Evolutionary conservation across 306 rosid genomes (phyloP).

Genomic region (Ormosia emarginata): DNA sequence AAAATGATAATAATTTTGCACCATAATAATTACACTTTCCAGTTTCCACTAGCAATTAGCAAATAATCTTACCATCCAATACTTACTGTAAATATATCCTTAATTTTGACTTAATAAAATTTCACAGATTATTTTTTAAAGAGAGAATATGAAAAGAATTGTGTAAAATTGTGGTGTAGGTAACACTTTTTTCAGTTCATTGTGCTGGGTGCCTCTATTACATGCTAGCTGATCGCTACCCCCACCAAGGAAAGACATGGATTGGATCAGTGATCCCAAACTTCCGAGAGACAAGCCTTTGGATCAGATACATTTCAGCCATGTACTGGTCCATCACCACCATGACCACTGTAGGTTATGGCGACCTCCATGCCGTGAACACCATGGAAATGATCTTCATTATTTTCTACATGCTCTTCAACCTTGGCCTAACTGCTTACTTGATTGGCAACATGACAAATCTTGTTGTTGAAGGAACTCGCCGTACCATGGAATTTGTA

Average conservation of each 20-base stretch:
- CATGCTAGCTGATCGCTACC: conserved; percentile 69
- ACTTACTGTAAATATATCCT: not conserved
- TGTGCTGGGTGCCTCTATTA: conserved; percentile 89
- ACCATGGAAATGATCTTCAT: conserved; percentile 83
- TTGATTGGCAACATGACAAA: conserved; percentile 98
- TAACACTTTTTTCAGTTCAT: conserved; percentile 65
- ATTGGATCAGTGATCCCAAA: conserved; percentile 69
- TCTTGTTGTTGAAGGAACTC: conserved; percentile 92
- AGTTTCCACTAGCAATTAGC: too few relatives aligned
- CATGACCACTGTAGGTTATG: conserved; percentile 94
- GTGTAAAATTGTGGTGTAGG: conserved; percentile 42
- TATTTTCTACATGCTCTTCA: conserved; percentile 82
- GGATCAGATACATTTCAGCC: conserved; percentile 70
- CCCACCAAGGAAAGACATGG: conserved; percentile 79
- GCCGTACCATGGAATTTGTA: conserved; percentile 96
- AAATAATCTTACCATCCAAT: too few relatives aligned
- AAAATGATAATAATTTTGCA: not conserved
- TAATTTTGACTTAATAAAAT: not conserved
- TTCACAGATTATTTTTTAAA: not conserved
- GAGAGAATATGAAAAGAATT: not conserved
- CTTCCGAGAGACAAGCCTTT: conserved; percentile 63
- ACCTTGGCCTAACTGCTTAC: conserved; percentile 94
- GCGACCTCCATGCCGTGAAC: conserved; percentile 89
- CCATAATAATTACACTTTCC: too few relatives aligned
- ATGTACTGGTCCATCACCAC: conserved; percentile 94